Conservation (phyloP, 169 alveolate species). For the Cystoisospora suis region DNA sequence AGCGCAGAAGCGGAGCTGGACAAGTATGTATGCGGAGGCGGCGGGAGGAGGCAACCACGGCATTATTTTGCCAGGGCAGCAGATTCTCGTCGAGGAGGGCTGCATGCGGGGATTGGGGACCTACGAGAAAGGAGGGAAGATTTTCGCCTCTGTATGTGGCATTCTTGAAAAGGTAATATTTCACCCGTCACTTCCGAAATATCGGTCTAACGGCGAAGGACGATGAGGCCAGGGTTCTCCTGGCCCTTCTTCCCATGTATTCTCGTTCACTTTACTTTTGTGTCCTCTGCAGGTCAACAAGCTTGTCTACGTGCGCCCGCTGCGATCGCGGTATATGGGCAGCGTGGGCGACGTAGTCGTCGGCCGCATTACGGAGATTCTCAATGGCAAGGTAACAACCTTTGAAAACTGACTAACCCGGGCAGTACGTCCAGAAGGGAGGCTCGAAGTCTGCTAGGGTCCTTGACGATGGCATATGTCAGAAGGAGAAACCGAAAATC, state of each 20-base stretch:
- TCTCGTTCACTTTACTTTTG: too few species aligned
- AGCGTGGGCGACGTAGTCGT: conserved; percentile 77
- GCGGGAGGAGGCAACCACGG: too few species aligned
- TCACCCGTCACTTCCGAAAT: background rate
- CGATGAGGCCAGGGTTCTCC: too few species aligned
- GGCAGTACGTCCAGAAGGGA: too few species aligned
- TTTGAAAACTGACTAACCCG: background rate
- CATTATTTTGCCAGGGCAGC: conserved; percentile 28
- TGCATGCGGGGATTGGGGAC: conserved; percentile 39
- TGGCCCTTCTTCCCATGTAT: too few species aligned
- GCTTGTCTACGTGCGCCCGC: conserved; percentile 69
- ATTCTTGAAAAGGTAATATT: conserved; percentile 10
- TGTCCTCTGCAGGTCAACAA: conserved; percentile 56
- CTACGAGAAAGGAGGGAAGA: conserved; percentile 1
- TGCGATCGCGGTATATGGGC: conserved; percentile 71
- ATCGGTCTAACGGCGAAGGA: too few species aligned
- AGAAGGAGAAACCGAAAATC: too few species aligned
- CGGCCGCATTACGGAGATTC: conserved; percentile 72
- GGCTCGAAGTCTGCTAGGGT: too few species aligned
- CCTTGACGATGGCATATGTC: too few species aligned
- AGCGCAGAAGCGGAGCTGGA: too few species aligned
- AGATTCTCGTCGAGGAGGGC: conserved; percentile 13
- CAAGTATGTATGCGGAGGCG: too few species aligned
- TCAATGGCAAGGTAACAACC: conserved; percentile 50
- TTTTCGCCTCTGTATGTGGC: conserved; percentile 17